Evolutionary conservation across 2,329 filamentous ascomycete genomes (phyloP).

Genomic region (Hyphodiscus sp.): DNA sequence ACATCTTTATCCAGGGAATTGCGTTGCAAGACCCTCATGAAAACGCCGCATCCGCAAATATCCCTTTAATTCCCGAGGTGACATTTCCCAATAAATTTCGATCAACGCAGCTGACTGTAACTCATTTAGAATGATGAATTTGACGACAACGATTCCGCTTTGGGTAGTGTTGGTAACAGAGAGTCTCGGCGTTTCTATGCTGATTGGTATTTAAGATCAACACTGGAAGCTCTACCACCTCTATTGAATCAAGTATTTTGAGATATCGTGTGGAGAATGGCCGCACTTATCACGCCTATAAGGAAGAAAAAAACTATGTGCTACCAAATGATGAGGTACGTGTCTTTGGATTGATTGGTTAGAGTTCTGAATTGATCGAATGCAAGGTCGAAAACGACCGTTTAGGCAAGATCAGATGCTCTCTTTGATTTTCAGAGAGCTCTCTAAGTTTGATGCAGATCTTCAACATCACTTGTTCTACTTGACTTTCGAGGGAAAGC

Average conservation of each 20-base stretch:
- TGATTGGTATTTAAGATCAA: not conserved
- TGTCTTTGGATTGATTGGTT: too few relatives aligned
- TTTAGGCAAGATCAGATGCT: constrained; percentile 1
- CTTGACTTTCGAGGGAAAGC: constrained; percentile 12
- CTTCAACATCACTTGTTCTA: constrained; percentile 17
- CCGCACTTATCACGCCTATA: constrained; percentile 11
- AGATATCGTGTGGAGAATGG: constrained; percentile 30
- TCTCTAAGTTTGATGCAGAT: constrained; percentile 3
- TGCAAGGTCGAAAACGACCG: constrained; percentile 16
- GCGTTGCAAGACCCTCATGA: too few relatives aligned
- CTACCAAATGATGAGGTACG: not conserved
- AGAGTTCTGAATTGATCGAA: not conserved
- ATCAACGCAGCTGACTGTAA: too few relatives aligned
- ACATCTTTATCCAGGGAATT: too few relatives aligned
- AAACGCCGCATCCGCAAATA: too few relatives aligned
- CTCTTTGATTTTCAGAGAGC: not conserved
- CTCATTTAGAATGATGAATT: too few relatives aligned
- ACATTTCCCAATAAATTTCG: too few relatives aligned
- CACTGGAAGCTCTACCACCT: constrained; percentile 4
- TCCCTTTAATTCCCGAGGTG: too few relatives aligned
- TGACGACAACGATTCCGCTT: not conserved
- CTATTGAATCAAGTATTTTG: constrained; percentile 28
- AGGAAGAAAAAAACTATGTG: constrained; percentile 1
- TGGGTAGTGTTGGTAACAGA: not conserved
- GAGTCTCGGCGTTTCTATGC: not conserved